phyloP scores from a whole-genome alignment of 257 asterid species.

The Scutellaria galericulata region DNA sequence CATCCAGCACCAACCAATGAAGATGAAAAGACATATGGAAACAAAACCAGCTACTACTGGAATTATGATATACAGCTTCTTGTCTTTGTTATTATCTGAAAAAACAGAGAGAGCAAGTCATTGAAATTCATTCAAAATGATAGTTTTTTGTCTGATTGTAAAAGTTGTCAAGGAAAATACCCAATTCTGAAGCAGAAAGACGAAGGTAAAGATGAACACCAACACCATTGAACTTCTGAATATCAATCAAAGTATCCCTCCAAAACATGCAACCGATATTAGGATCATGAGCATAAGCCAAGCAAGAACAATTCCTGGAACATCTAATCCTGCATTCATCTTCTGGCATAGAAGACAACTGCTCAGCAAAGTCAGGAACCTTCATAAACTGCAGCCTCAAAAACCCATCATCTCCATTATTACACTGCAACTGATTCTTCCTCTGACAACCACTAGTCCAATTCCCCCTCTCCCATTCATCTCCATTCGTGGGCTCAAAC shows the following conservation, averaged over 20 bases:
- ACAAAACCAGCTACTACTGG: constrained; percentile 44
- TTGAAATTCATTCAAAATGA: background rate
- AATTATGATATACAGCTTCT: constrained; percentile 43
- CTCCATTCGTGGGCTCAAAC: constrained; percentile 37
- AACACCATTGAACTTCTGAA: constrained; percentile 43
- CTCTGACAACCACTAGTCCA: constrained; percentile 52
- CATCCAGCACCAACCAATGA: constrained; percentile 47
- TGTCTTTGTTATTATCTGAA: constrained; percentile 44
- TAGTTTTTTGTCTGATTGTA: background rate
- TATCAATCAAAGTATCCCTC: constrained; percentile 47
- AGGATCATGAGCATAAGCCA: constrained; percentile 49
- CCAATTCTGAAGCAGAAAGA: constrained; percentile 51
- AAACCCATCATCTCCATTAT: constrained; percentile 40
- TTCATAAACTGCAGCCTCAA: constrained; percentile 37
- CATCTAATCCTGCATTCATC: constrained; percentile 50
- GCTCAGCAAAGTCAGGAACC: constrained; percentile 50
- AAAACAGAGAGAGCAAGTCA: background rate
- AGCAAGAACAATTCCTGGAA: constrained; percentile 54
- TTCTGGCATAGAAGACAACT: background rate
- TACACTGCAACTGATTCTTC: constrained; percentile 38
- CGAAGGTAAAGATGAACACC: constrained; percentile 60
- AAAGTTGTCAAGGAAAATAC: constrained; percentile 34
- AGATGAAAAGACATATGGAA: constrained; percentile 31
- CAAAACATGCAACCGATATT: constrained; percentile 64
- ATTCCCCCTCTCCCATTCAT: constrained; percentile 48